Base-by-base conservation (phyloP, 768 basidiomycete genomes). In the Wakefieldia striispora region DNA sequence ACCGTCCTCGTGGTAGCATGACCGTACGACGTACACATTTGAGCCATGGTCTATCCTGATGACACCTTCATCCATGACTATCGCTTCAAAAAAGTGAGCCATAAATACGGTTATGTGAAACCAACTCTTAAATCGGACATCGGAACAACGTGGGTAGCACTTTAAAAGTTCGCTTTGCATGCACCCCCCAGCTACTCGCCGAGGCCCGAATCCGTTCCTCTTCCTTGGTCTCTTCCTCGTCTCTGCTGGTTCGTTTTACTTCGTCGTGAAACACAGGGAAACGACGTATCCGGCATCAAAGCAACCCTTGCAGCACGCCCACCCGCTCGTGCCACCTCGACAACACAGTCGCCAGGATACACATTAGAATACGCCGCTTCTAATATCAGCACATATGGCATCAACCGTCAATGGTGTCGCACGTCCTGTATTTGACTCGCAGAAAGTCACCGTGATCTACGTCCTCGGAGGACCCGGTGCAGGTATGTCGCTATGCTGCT, bases 391-490 rank as follows among this genome's bases (percentile, higher is more conserved):
- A 38, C 29, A 35, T 14, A 64, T 66, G 63, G 35, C 45, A 37
- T 48, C 64, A 14, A 24, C 19, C 10, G n/a, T 40, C 11, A 51
- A 47, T 24, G 51, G 44, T 27, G 45, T 39, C 40, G n/a, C 6
- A n/a, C 21, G 27, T 35, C 58, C 64, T 13, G 38, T 23, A 12
- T 95, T 97, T 61, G 83, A 91, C 67, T 68, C 73, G 27, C 64
- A 66, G 40, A 85, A 90, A 55, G 86, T 97, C 60, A 85, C 80
- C 16, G 95, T 99, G 49, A 76, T 98, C 62, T 99, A 90, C 62
- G 95, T 98, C 21, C 84, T 99, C 13, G 97, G 97, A 33, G 97
- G 97, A 1, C 97, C 97, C 17, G 97, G 97, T 43, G 94, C 94
- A 60, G 95, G 95, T 86, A 54, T 72, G 67, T 58, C 23, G 8